phyloP scores from a whole-genome alignment of 257 asterid genomes.

The Solanum ossicruentum region DNA sequence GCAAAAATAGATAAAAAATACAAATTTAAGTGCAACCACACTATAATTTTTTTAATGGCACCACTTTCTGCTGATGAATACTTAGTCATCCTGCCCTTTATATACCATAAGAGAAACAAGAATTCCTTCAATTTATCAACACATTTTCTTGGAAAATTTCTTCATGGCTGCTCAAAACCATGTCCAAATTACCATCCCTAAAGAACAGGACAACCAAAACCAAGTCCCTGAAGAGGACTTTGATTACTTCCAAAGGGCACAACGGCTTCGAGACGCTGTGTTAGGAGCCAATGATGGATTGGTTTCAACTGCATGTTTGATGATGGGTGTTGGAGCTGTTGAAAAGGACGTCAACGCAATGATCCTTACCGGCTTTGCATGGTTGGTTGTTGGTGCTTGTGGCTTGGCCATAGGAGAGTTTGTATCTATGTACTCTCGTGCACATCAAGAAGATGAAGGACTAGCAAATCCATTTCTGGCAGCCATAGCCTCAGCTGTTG shows the following conservation, averaged over 20 bases:
- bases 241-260: constrained; percentile 47
- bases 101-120: not conserved
- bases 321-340: constrained; percentile 70
- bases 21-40: constrained; percentile 6
- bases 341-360: constrained; percentile 35
- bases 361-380: constrained; percentile 52
- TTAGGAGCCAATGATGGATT: constrained; percentile 68
- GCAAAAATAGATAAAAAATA: not conserved
- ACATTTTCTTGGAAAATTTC: not conserved
- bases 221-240: constrained; percentile 17
- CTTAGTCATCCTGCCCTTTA: constrained; percentile 15
- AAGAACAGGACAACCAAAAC: not conserved
- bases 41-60: not conserved
- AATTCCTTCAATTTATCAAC: not conserved
- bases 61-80: not conserved
- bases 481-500: constrained; percentile 45
- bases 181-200: constrained; percentile 18
- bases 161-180: constrained; percentile 40
- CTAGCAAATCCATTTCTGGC: constrained; percentile 52
- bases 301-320: constrained; percentile 45
- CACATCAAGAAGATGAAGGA: not conserved
- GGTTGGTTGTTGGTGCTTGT: constrained; percentile 50
- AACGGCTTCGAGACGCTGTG: constrained; percentile 62
- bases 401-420: constrained; percentile 84
- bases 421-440: constrained; percentile 45